A percentile compares a stretch with the other conserved stretches of the same genome.
These are phyloP conservation scores for Mycena chlorophos DNA, from an alignment of 768 basidiomycete genomes.

Conservation along the genomic window DNA sequence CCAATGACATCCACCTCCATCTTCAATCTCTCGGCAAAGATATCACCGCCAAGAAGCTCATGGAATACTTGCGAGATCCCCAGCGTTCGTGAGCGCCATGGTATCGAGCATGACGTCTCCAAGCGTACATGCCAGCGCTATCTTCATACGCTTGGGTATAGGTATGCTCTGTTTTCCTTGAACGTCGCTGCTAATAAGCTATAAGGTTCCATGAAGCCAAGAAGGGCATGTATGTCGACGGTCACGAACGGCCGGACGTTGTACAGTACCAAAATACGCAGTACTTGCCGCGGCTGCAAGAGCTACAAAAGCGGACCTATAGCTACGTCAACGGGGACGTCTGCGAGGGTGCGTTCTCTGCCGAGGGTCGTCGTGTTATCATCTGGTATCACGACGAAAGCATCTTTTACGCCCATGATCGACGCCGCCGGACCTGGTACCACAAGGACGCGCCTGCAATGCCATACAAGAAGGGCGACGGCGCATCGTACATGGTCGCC, in stretches of 20 bases:
- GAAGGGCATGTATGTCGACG: constrained; percentile 30
- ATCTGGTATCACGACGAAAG: constrained; percentile 33
- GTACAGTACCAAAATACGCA: constrained; percentile 24
- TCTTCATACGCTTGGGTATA: constrained; percentile 26
- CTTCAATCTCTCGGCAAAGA: constrained; percentile 20
- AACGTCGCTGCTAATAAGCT: background rate
- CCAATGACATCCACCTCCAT: background rate
- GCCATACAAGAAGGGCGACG: constrained; percentile 34
- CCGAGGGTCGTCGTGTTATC: constrained; percentile 9
- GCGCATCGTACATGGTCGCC: constrained; percentile 35
- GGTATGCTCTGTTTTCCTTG: constrained; percentile 8
- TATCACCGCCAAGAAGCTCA: constrained; percentile 25
- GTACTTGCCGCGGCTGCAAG: constrained; percentile 22
- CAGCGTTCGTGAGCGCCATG: constrained; percentile 17
- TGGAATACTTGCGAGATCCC: constrained; percentile 12
- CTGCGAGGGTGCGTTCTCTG: background rate
- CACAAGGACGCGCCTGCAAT: constrained; percentile 15
- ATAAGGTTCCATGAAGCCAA: constrained; percentile 4
- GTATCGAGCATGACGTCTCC: constrained; percentile 22
- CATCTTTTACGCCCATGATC: constrained; percentile 38
- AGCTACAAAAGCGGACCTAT: constrained; percentile 8
- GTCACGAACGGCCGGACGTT: constrained; percentile 33
- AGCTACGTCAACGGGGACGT: constrained; percentile 6
- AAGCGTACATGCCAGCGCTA: constrained; percentile 25
- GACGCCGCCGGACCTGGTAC: constrained; percentile 24